Evolutionary conservation across 805 yeast genomes (phyloP).

Genomic region (Sungouiella blattae): DNA sequence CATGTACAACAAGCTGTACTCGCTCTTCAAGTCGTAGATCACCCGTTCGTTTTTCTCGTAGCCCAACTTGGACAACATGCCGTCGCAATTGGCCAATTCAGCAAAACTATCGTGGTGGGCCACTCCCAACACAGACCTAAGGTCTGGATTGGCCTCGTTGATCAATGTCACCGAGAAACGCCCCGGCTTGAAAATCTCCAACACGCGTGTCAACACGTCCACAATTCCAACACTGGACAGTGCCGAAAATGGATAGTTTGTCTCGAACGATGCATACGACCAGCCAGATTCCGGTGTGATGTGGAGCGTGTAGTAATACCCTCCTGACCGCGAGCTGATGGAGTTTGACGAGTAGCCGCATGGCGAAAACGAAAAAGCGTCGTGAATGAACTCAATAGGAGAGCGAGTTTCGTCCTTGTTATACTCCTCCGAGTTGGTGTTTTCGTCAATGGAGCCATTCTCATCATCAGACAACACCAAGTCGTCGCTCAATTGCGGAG

Average conservation of each 20-base stretch:
- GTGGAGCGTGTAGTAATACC: conserved; percentile 74
- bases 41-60: conserved; percentile 66
- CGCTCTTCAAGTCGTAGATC: conserved; percentile 65
- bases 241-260: conserved; percentile 62
- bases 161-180: conserved; percentile 57
- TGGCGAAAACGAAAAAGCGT: conserved; percentile 88
- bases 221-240: conserved; percentile 38
- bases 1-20: conserved; percentile 68
- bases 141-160: conserved; percentile 14
- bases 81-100: conserved; percentile 11
- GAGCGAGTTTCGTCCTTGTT: conserved; percentile 14
- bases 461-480: neutral
- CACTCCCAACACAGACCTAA: neutral
- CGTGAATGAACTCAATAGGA: conserved; percentile 50
- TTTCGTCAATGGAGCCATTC: conserved; percentile 1
- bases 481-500: conserved; percentile 1
- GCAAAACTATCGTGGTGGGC: conserved; percentile 3
- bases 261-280: conserved; percentile 95
- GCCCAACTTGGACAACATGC: conserved; percentile 29
- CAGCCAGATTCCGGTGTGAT: conserved; percentile 92
- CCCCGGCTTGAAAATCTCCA: conserved; percentile 68
- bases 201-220: conserved; percentile 56
- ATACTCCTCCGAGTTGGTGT: conserved; percentile 24
- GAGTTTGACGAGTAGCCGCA: conserved; percentile 95
- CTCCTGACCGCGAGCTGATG: conserved; percentile 46